Base-by-base conservation (phyloP, 208 protist genomes). In the Acanthamoeba sp. region DNA sequence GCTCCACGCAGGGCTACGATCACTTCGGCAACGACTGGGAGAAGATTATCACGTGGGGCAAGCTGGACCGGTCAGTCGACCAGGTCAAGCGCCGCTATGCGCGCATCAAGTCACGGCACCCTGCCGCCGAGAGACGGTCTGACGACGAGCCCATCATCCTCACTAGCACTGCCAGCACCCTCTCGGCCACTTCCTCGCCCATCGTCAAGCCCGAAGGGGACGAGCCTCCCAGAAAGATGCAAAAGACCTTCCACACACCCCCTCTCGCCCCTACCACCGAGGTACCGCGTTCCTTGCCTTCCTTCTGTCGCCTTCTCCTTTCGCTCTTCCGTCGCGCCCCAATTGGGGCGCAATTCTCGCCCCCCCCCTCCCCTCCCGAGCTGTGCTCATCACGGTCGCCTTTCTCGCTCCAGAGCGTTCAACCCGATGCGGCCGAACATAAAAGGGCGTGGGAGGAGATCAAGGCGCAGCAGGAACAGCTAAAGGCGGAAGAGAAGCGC, bases 21-120 rank as follows among this genome's bases (percentile, higher is more conserved):
- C 29, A 29, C 16, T 88, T 88, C 24, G 80, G 80, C 18, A 88
- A 88, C 50, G 80, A 88, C 34, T 88, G 80, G 80, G 80, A 88
- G 34, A 88, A 88, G 48, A 88, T 88, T 16, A 55, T 55, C 42
- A 29, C 48, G 0, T 88, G 80, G 80, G 45, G 80, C 42, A 88
- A 88, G 42, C n/a, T 88, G 27, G 80, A 88, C 42, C 80, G 80
- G 7, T n/a, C 38, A 0, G 80, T 62, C 12, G 80, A 88, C 12
- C 80, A 88, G 27, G n/a, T 88, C 12, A 88, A 34, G 48, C 80
- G 80, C 1, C 80, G 80, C 18, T 88, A 50, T 22, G n/a, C 45
- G 22, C 42, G 80, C 42, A 55, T 88, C 27, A 85, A 85, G 45
- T 57, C 22, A 6, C 27, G n/a, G 22, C 32, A 85, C 34, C 76